phyloP scores from a whole-genome alignment of 1,139 yeast species.

The Candida sojae region DNA sequence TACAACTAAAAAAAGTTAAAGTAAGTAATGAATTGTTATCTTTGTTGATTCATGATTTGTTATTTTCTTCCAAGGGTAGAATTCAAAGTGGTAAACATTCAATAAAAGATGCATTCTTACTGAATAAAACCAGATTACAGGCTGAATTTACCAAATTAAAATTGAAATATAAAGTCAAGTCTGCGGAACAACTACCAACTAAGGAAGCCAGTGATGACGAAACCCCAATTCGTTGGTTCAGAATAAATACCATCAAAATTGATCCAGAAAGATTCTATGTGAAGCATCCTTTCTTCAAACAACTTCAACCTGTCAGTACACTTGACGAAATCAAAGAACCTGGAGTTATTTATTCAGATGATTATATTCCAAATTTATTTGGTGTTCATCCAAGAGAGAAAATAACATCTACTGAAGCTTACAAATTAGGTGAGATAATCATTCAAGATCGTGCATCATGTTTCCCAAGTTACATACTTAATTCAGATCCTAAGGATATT shows the following conservation, averaged over 20 bases:
- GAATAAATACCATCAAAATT: constrained; percentile 63
- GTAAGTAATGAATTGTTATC: constrained; percentile 52
- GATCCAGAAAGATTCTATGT: constrained; percentile 42
- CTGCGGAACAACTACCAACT: constrained; percentile 36
- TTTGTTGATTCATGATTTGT: constrained; percentile 76
- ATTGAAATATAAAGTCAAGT: constrained; percentile 59
- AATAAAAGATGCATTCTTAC: constrained; percentile 75
- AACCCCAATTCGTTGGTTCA: constrained; percentile 88
- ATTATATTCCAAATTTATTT: constrained; percentile 68
- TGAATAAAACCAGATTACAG: constrained; percentile 75
- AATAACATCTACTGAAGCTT: constrained; percentile 64
- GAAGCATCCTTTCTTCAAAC: constrained; percentile 39
- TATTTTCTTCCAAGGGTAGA: constrained; percentile 75
- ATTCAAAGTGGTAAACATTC: constrained; percentile 91
- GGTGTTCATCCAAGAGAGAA: constrained; percentile 80
- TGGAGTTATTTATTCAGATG: constrained; percentile 71
- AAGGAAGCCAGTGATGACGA: constrained; percentile 48
- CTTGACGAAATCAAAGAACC: constrained; percentile 46
- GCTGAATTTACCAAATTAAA: constrained; percentile 83
- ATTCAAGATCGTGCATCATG: constrained; percentile 97
- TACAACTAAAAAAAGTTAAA: constrained; percentile 32
- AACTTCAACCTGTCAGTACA: constrained; percentile 49
- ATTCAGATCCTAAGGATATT: constrained; percentile 49
- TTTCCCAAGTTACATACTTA: constrained; percentile 85
- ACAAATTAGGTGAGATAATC: constrained; percentile 73